Conservation (phyloP, 345 rosid genomes). For the Zanthoxylum bungeanum region DNA sequence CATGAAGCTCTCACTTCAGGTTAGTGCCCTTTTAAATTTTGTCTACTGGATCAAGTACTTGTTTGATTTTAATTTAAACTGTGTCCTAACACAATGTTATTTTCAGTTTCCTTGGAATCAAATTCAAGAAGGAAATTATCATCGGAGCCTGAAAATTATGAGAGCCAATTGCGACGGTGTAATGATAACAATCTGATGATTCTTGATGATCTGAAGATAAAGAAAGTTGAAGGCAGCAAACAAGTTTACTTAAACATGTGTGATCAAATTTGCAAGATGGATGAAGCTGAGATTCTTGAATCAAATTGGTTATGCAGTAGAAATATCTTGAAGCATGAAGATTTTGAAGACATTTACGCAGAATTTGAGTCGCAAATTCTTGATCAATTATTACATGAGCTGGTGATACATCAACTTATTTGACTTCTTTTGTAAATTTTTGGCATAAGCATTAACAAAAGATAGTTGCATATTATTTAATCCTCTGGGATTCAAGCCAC, state of each 20-base stretch:
- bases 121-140: constrained; percentile 29
- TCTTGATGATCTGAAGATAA: constrained; percentile 11
- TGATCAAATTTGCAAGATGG: constrained; percentile 26
- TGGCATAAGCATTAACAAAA: neutral
- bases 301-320: constrained; percentile 25
- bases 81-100: neutral
- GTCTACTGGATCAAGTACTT: too few species aligned
- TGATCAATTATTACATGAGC: constrained; percentile 37
- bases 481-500: neutral
- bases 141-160: constrained; percentile 21
- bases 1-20: constrained; percentile 38
- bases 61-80: neutral
- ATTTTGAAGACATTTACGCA: constrained; percentile 32
- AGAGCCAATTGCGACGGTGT: neutral
- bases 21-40: constrained; percentile 10
- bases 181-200: constrained; percentile 10
- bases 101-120: constrained; percentile 9
- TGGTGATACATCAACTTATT: constrained; percentile 24
- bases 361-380: constrained; percentile 35
- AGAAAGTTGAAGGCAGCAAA: constrained; percentile 13
- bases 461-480: neutral
- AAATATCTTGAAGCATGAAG: constrained; percentile 15
- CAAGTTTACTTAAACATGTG: too few species aligned
- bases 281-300: constrained; percentile 16
- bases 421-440: constrained; percentile 14